Conservation (phyloP, 129 eudicot genomes). For the Pulicaria dysenterica region DNA sequence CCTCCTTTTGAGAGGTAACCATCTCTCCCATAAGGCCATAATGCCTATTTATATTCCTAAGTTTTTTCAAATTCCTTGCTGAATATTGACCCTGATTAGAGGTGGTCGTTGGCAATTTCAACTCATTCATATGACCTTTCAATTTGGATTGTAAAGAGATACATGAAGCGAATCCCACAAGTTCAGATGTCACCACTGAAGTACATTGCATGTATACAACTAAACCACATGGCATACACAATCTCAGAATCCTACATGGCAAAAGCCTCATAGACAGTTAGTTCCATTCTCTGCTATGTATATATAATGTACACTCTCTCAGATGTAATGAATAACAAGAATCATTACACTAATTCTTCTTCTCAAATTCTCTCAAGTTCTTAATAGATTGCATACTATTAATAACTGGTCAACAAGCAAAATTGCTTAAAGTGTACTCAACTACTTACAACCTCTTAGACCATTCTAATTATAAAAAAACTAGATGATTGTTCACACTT, state of each 20-base stretch:
- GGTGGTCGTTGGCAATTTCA: neutral
- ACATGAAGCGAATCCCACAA: too few relatives aligned
- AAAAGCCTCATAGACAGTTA: too few relatives aligned
- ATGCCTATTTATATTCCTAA: neutral
- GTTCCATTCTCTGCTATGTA: too few relatives aligned
- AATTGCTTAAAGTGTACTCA: neutral
- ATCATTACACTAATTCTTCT: too few relatives aligned
- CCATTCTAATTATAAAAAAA: neutral
- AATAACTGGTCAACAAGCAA: neutral
- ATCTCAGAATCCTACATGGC: too few relatives aligned
- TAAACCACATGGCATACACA: too few relatives aligned
- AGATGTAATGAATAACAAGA: too few relatives aligned
- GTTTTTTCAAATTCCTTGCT: neutral
- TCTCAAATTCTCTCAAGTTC: too few relatives aligned
- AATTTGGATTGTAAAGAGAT: too few relatives aligned
- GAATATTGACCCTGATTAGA: neutral
- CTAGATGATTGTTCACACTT: neutral
- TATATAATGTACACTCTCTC: too few relatives aligned
- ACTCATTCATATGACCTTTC: neutral
- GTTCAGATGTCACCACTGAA: too few relatives aligned
- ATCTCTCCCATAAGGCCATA: neutral
- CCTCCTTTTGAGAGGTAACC: neutral
- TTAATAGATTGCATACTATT: neutral
- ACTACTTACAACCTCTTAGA: neutral
- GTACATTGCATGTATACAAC: too few relatives aligned